Evolutionary conservation across 768 basidiomycete species (phyloP).

Genomic region (Leccinum uliginosum): DNA sequence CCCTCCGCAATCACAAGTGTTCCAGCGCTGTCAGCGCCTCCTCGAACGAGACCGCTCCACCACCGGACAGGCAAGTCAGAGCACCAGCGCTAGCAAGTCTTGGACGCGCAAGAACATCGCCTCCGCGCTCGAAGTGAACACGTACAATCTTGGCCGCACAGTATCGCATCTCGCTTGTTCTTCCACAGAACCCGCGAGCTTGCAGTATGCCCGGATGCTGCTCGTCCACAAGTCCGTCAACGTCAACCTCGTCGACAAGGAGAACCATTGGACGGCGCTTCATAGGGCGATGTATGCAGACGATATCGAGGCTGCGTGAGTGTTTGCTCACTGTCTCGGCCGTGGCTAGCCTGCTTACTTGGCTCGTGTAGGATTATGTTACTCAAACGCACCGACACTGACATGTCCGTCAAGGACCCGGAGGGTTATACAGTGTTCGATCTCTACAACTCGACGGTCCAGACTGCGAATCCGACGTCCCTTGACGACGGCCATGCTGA

Average conservation of each 20-base stretch:
- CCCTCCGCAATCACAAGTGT: constrained; percentile 69
- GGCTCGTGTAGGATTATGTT: constrained; percentile 57
- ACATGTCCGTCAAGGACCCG: constrained; percentile 67
- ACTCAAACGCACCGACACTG: constrained; percentile 68
- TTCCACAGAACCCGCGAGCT: constrained; percentile 51
- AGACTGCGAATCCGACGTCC: constrained; percentile 58
- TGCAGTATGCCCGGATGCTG: constrained; percentile 76
- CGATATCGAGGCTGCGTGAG: constrained; percentile 67
- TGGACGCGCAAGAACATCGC: constrained; percentile 48
- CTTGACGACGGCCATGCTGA: constrained; percentile 43
- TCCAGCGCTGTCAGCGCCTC: constrained; percentile 72
- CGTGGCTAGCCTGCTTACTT: constrained; percentile 15
- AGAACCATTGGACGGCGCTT: constrained; percentile 88
- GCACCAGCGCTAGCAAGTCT: constrained; percentile 52
- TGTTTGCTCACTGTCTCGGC: constrained; percentile 4
- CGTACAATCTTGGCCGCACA: constrained; percentile 70
- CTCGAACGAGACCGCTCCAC: constrained; percentile 52
- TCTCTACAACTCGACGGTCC: constrained; percentile 85
- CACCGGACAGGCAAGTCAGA: constrained; percentile 23
- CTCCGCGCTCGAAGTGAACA: constrained; percentile 56
- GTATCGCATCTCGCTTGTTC: constrained; percentile 80
- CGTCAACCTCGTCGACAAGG: constrained; percentile 74
- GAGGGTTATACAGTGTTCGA: constrained; percentile 94
- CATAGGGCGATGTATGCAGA: constrained; percentile 84
- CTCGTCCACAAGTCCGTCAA: constrained; percentile 72